phyloP scores from a whole-genome alignment of 1,284 basidiomycete species.

The Afroboletus lepidellus region DNA sequence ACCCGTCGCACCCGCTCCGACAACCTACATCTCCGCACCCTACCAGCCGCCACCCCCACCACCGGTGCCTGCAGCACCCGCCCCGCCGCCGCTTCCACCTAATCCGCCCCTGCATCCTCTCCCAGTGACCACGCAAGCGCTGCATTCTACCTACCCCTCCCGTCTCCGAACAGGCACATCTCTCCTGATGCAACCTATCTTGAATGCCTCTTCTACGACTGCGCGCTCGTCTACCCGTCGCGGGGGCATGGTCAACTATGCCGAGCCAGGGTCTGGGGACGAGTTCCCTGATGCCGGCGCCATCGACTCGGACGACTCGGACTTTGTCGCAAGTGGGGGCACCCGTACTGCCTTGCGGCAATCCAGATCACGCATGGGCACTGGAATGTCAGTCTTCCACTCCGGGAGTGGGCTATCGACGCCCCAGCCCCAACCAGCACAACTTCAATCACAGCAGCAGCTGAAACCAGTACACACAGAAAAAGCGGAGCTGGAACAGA shows the following conservation, averaged over 20 bases:
- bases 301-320: constrained; percentile 74
- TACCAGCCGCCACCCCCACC: constrained; percentile 31
- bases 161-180: constrained; percentile 92
- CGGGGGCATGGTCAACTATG: constrained; percentile 79
- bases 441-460: constrained; percentile 26
- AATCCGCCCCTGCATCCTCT: constrained; percentile 54
- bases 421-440: constrained; percentile 32
- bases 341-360: constrained; percentile 45
- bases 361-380: constrained; percentile 37
- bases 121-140: constrained; percentile 67
- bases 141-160: constrained; percentile 84
- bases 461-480: constrained; percentile 34
- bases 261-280: constrained; percentile 82
- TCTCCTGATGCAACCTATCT: constrained; percentile 88
- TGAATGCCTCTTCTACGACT: constrained; percentile 39
- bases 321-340: constrained; percentile 54
- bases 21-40: constrained; percentile 35
- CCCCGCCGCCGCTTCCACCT: constrained; percentile 28
- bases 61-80: constrained; percentile 18
- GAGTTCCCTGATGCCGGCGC: constrained; percentile 77
- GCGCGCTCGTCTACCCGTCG: constrained; percentile 54
- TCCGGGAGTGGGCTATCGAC: constrained; percentile 34
- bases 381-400: constrained; percentile 37
- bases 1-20: constrained; percentile 29
- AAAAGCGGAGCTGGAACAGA: constrained; percentile 73